Base-by-base conservation (phyloP, 2,329 filamentous ascomycete genomes). In the Xylariaceae sp. region DNA sequence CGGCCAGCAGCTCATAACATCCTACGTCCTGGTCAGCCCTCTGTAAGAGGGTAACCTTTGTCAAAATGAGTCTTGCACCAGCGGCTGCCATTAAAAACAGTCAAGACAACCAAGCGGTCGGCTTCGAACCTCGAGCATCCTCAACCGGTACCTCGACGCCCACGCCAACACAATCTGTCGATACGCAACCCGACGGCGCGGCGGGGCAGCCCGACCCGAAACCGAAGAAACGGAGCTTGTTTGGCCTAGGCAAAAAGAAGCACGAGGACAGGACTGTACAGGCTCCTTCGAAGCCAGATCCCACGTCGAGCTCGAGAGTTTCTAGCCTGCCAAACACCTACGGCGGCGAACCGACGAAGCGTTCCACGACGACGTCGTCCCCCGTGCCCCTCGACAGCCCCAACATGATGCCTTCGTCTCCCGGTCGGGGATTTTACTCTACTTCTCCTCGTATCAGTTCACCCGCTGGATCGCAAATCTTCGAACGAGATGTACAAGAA, bases 401-500 rank as follows among this genome's bases (percentile, higher is more conserved):
- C 50, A 62, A 67, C 52, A 61, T 65, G 32, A 59, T 70, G 9
- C 76, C 81, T 11, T 69, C 78, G 1, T 88, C 85, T 3, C 85
- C 85, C 3, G 71, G 67, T 43, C 76, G 79, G 41, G 77, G 75
- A 36, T 64, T 86, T 31, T 70, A 70, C 52, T 81, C 83, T 9
- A 74, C 77, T 8, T 90, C 88, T 7, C 83, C 88, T 4, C 75
- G 84, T 34, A 65, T 89, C 31, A 77, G 83, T 37, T 94, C 88
- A 14, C 87, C 89, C 11, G 85, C 88, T 9, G 73, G 75, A 18
- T 83, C 79, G 4, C 79, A 83, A 52, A 96, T 97, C 54, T 97
- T 97, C 59, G 90, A 97, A 68, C 85, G 90, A 55, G 87, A 89
- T 60, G 90, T 97, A 16, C 90, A 96, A 63, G 89, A 96, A 55